Base-by-base conservation (phyloP, 2,329 filamentous ascomycete genomes). In the Pseudogymnoascus sp. region DNA sequence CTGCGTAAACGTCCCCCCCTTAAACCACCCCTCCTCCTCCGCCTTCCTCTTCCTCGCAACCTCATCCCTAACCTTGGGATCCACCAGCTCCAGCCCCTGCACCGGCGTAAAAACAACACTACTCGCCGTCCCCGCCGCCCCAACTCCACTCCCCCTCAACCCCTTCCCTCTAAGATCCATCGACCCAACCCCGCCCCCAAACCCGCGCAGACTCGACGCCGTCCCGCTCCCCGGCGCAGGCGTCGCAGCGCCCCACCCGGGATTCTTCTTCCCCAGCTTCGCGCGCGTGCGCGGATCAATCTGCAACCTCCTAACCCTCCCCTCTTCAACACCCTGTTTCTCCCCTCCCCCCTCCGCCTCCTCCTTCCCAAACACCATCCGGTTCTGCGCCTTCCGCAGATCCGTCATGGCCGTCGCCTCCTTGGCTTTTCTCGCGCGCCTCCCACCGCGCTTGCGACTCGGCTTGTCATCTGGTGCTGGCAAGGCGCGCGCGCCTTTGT, bases 331-430 rank as follows among this genome's bases (percentile, higher is more conserved):
- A 62, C 85, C 85, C 69, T 96, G 92, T 60, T 92, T 91, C 0
- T 86, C 86, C 37, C 92, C 93, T 33, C 93, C 93, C 1, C 95
- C 88, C 76, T 99, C 95, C 70, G 86, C 88, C 76, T 99, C 95
- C 75, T 98, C 93, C 74, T 96, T 95, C 64, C 93, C 93, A 72
- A 99, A 99, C 0, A 88, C 91, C 84, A 99, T 89, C 62, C 95
- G 86, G 78, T 99, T 99, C 77, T 98, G 95, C 4, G 92, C 92
- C 75, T 98, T 97, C 68, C 93, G 88, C 31, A 99, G 80, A 62
- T 99, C 95, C 0, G 95, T 99, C 91, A 97, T 96, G 65, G 95
- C 93, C 6, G 91, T 91, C 3, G 93, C 93, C 76, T 96, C 95
- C 82, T 99, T 99, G 65, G 93, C 93, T 76, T 96, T 96, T 63